Base-by-base conservation (phyloP, 139 green algal genomes). In the Pycnococcus provasolii region DNA sequence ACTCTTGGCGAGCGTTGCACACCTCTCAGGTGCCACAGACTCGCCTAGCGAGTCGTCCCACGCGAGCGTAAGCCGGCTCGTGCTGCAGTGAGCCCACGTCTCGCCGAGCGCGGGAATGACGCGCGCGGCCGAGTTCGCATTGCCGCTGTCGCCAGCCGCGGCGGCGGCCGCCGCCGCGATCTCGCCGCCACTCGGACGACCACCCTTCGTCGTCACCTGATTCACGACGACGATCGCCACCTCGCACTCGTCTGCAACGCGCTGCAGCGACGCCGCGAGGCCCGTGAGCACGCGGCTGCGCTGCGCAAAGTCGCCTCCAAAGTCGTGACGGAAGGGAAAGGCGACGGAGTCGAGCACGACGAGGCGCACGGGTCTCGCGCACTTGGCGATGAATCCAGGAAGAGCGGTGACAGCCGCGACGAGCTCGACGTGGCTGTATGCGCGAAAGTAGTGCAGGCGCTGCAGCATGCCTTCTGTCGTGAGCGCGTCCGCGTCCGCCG, bases 291-390 rank as follows among this genome's bases (percentile, higher is more conserved):
- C 52, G 0, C 90, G 80, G 13, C 84, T 83, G 42, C 90, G 79
- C 44, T 78, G 67, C 9, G 72, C 81, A 80, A 94, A 81, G 80
- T 96, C 26, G 26, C 26, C 89, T 0, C 58, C 42, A 59, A 86
- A 88, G 57, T 89, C 89, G 60, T 95, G 90, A 6, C 86, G 73
- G 71, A 95, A 95, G 61, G 79, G 74, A 80, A 96, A 96, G 0
- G 90, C 87, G n/a, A 95, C 72, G 62, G 74, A 87, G 77, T 96
- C 90, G 0, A 96, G 54, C 2, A 96, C 77, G 4, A 96, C 71
- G 60, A 96, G 68, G 42, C 64, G 60, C 3, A 91, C 78, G 26
- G 26, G 26, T 47, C 78, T 55, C 0, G 81, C 80, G 51, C 89
- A 73, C 11, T 66, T 40, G 2, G 68, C 41, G 44, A 92, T 59